Conservation (phyloP, 768 basidiomycete genomes). For the Tylopilus subfusipes region DNA sequence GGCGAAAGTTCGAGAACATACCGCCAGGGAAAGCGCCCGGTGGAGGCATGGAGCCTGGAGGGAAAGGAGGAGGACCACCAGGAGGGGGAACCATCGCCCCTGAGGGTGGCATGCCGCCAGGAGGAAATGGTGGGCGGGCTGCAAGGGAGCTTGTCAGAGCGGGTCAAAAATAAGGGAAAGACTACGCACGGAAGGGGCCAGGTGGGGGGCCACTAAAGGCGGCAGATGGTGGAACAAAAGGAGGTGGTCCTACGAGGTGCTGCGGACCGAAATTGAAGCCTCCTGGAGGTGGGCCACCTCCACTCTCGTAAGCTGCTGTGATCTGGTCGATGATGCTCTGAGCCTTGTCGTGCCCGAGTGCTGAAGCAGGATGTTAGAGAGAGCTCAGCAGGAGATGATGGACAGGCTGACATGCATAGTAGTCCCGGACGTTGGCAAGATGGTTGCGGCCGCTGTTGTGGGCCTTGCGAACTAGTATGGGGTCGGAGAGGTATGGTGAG, state of each 20-base stretch:
- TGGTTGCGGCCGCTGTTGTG: slow-evolving; percentile 99
- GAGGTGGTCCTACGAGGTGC: slow-evolving; percentile 57
- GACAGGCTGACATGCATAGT: slow-evolving; percentile 78
- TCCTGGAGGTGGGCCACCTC: slow-evolving; percentile 81
- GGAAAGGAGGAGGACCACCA: slow-evolving; percentile 70
- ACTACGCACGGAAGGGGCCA: slow-evolving; percentile 16
- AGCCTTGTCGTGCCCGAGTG: slow-evolving; percentile 92
- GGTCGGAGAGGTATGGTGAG: slow-evolving; percentile 5
- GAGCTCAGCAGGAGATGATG: background rate
- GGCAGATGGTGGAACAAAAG: slow-evolving; percentile 51
- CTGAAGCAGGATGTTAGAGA: slow-evolving; percentile 36
- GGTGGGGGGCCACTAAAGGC: slow-evolving; percentile 54
- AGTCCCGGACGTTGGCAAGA: slow-evolving; percentile 92
- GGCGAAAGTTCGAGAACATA: slow-evolving; percentile 28
- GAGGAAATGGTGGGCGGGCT: slow-evolving; percentile 73
- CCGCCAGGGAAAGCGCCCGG: slow-evolving; percentile 49
- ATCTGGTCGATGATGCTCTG: slow-evolving; percentile 99
- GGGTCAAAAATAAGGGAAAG: background rate
- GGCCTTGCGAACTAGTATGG: slow-evolving; percentile 80
- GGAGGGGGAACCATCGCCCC: slow-evolving; percentile 52
- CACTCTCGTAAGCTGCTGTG: slow-evolving; percentile 85
- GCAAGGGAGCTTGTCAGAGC: slow-evolving; percentile 9
- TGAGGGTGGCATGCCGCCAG: slow-evolving; percentile 47
- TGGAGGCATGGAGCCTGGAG: slow-evolving; percentile 52
- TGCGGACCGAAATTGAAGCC: slow-evolving; percentile 86